These are phyloP conservation scores for Mikania micrantha DNA, from an alignment of 129 eudicot species.

Conservation along the genomic window DNA sequence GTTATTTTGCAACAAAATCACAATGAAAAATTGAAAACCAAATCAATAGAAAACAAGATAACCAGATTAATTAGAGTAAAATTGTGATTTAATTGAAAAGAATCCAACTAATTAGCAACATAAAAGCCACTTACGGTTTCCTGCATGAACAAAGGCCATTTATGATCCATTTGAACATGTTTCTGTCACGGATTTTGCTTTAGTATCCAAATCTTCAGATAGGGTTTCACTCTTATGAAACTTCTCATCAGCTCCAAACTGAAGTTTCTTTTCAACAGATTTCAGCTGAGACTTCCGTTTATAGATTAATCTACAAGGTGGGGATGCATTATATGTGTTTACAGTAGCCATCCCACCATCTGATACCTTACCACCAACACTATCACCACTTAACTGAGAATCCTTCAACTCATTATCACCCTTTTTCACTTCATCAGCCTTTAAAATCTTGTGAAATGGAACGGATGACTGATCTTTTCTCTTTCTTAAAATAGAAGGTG, in stretches of 20 bases:
- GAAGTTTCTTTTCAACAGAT: conserved; percentile 82
- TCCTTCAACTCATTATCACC: conserved; percentile 23
- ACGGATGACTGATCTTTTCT: conserved; percentile 40
- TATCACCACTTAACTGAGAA: conserved; percentile 21
- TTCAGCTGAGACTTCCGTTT: conserved; percentile 53
- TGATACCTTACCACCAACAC: not conserved
- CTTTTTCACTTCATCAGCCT: conserved; percentile 24
- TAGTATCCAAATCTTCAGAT: conserved; percentile 27
- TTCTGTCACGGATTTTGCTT: conserved; percentile 34
- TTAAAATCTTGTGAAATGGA: conserved; percentile 27
- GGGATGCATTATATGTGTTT: conserved; percentile 61
- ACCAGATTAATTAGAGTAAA: not conserved
- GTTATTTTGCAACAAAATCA: not conserved
- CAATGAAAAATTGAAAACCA: not conserved
- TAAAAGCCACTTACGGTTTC: conserved; percentile 32
- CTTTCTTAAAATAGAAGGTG: conserved; percentile 83
- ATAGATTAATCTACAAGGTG: conserved; percentile 68
- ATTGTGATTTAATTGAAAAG: not conserved
- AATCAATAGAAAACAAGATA: not conserved
- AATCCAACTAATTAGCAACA: not conserved
- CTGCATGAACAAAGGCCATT: conserved; percentile 30
- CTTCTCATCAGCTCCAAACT: conserved; percentile 53
- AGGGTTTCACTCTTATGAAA: conserved; percentile 18
- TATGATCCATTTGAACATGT: conserved; percentile 40
- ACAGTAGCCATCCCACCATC: conserved; percentile 20